Evolutionary conservation across 768 basidiomycete species (phyloP).

Genomic region (Phlebiopsis flavidoalba): DNA sequence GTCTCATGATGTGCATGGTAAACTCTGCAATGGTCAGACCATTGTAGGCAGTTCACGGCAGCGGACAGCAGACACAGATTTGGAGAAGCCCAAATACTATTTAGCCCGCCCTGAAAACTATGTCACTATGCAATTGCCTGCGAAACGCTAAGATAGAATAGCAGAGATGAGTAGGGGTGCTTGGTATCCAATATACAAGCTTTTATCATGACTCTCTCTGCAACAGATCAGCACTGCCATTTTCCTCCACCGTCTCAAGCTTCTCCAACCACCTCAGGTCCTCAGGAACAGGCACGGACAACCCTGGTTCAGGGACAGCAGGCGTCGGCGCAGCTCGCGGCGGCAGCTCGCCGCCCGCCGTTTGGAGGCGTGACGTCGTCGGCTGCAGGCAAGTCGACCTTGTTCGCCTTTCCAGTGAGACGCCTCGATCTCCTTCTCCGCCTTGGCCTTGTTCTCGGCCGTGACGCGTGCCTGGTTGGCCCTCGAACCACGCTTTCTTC

Average conservation of each 20-base stretch:
- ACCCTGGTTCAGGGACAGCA: slow-evolving; percentile 23
- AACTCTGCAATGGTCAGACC: too few species aligned
- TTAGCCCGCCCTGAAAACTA: background rate
- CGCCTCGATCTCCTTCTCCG: slow-evolving; percentile 70
- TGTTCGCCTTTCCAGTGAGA: slow-evolving; percentile 39
- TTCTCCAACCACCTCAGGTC: slow-evolving; percentile 39
- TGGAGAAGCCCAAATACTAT: too few species aligned
- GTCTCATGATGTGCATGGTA: too few species aligned
- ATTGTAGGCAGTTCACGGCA: too few species aligned
- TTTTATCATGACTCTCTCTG: slow-evolving; percentile 5
- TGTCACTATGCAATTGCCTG: background rate
- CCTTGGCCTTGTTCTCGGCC: slow-evolving; percentile 74
- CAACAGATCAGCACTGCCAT: slow-evolving; percentile 20
- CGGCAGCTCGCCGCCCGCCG: slow-evolving; percentile 34
- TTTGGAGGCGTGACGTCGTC: slow-evolving; percentile 33
- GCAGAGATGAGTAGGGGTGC: slow-evolving; percentile 4
- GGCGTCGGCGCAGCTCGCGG: slow-evolving; percentile 43
- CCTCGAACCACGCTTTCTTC: slow-evolving; percentile 93
- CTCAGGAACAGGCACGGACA: slow-evolving; percentile 29
- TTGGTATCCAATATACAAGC: background rate
- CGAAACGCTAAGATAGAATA: slow-evolving; percentile 6
- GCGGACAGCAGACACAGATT: too few species aligned
- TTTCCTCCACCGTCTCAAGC: slow-evolving; percentile 35
- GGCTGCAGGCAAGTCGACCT: slow-evolving; percentile 23
- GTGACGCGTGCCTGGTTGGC: slow-evolving; percentile 85